phyloP scores from a whole-genome alignment of 192 early-diverging fungal species.

The Linnemannia elongata region DNA sequence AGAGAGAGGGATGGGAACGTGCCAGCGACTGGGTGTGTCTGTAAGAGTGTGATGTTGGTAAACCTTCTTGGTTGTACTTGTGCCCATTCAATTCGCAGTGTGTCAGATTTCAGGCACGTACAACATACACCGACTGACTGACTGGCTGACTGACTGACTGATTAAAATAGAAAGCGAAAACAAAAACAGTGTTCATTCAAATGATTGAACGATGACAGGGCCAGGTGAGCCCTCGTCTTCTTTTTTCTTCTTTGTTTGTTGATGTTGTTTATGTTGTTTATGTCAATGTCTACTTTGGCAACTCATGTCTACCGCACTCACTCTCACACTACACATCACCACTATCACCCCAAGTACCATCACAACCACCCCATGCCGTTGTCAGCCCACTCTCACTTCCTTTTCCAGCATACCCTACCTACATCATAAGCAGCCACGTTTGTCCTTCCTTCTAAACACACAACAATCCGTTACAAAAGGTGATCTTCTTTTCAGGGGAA shows the following conservation, averaged over 20 bases:
- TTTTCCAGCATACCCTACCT: neutral
- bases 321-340: neutral
- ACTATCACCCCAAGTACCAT: neutral
- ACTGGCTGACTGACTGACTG: neutral
- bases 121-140: neutral
- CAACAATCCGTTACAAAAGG: neutral
- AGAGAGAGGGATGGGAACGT: neutral
- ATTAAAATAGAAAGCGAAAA: conserved; percentile 6
- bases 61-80: neutral
- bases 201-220: conserved; percentile 1
- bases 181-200: neutral
- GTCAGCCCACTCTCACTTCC: neutral
- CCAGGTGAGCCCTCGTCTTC: neutral
- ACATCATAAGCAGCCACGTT: neutral
- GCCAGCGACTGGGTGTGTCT: neutral
- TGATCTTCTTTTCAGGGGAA: too few species aligned
- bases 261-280: neutral
- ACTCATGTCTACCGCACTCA: neutral
- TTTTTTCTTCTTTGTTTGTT: neutral
- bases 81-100: neutral
- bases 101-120: neutral
- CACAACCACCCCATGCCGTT: neutral
- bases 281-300: neutral
- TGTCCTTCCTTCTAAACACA: neutral
- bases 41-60: too few species aligned